Evolutionary conservation across 2,329 filamentous ascomycete species (phyloP).

Genomic region (Verticillium nubilum): DNA sequence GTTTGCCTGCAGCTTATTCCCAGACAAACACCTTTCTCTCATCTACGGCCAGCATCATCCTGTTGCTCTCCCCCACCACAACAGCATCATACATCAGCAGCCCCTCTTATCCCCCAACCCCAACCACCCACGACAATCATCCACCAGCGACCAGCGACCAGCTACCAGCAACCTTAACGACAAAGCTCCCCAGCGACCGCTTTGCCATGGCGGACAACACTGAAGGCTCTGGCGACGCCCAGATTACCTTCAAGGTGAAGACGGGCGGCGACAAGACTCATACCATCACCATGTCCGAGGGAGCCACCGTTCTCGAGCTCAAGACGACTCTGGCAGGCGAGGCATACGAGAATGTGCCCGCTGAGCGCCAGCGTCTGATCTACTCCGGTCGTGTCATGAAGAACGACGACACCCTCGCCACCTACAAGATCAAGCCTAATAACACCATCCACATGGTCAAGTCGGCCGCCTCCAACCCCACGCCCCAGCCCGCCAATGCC

Average conservation of each 20-base stretch:
- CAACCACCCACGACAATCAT: background rate
- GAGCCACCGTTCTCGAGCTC: constrained; percentile 74
- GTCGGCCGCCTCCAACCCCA: constrained; percentile 81
- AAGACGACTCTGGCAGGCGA: constrained; percentile 80
- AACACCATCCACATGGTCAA: constrained; percentile 97
- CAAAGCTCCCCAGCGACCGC: background rate
- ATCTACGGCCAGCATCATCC: background rate
- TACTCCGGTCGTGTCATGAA: constrained; percentile 97
- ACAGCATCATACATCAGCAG: background rate
- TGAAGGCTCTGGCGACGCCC: constrained; percentile 58
- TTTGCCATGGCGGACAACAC: constrained; percentile 59
- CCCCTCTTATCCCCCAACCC: background rate
- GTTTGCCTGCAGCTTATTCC: background rate
- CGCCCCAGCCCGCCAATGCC: constrained; percentile 34
- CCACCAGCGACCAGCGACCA: background rate
- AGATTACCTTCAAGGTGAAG: constrained; percentile 96
- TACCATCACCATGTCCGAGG: constrained; percentile 71
- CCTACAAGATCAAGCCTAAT: constrained; percentile 92
- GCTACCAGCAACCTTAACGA: background rate
- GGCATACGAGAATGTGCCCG: constrained; percentile 81
- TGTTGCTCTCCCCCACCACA: background rate
- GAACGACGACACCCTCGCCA: constrained; percentile 77
- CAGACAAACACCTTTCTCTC: background rate
- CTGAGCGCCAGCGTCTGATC: constrained; percentile 88
- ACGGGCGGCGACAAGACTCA: constrained; percentile 88